Evolutionary conservation across 2,329 filamentous ascomycete genomes (phyloP).

Genomic region (Raffaelea deltoideospora): DNA sequence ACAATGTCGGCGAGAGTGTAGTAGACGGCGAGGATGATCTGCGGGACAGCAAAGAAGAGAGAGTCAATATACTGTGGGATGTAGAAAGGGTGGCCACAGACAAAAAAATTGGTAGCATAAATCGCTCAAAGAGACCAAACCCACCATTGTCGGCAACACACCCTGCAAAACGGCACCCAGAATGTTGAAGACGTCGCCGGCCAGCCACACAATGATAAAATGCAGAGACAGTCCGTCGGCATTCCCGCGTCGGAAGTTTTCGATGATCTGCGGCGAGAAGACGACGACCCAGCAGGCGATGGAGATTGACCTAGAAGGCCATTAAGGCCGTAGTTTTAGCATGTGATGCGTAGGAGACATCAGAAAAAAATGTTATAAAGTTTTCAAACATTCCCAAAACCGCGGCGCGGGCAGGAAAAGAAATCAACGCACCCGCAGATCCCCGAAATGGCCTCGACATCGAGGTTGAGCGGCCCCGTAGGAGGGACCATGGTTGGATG

Average conservation of each 20-base stretch:
- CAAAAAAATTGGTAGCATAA: neutral
- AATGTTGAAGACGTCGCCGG: constrained; percentile 47
- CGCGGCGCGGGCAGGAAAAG: neutral
- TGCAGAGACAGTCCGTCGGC: constrained; percentile 25
- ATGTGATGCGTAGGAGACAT: too few species aligned
- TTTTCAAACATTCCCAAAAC: too few species aligned
- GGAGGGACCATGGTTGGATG: constrained; percentile 33
- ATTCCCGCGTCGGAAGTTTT: constrained; percentile 13
- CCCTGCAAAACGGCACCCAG: constrained; percentile 26
- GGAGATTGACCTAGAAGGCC: constrained; percentile 51
- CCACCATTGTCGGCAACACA: constrained; percentile 81
- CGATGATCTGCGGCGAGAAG: constrained; percentile 80
- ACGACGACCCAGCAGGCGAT: constrained; percentile 98
- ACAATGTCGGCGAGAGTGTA: constrained; percentile 29
- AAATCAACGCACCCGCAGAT: constrained; percentile 58
- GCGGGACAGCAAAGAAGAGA: neutral
- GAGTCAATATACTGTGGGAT: neutral
- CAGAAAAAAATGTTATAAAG: too few species aligned
- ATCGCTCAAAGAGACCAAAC: too few species aligned
- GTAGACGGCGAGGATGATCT: constrained; percentile 14
- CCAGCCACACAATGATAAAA: constrained; percentile 85
- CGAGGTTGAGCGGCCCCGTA: constrained; percentile 48
- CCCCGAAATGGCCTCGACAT: constrained; percentile 81
- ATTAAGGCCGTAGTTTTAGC: neutral
- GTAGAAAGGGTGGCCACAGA: neutral